Evolutionary conservation across 2,329 filamentous ascomycete genomes (phyloP).

Genomic region (Fonsecaea erecta): DNA sequence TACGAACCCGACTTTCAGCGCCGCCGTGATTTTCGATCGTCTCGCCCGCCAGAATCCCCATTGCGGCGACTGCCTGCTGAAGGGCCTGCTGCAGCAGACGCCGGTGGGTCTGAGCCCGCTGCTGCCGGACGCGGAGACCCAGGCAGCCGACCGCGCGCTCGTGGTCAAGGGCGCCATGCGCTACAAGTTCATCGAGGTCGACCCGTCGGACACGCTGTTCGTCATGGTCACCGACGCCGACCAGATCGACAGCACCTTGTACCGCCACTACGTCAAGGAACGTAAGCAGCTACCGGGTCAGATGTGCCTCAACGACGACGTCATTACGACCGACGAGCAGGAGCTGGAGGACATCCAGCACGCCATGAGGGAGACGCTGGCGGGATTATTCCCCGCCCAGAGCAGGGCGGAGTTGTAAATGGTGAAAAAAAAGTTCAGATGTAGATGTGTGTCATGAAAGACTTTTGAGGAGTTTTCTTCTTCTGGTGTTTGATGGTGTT

Average conservation of each 20-base stretch:
- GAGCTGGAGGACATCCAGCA: conserved; percentile 26
- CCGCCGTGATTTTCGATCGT: conserved; percentile 26
- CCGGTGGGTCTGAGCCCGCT: conserved; percentile 24
- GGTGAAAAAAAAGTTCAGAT: not conserved
- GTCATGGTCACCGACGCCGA: conserved; percentile 34
- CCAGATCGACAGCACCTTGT: conserved; percentile 28
- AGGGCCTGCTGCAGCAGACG: conserved; percentile 27
- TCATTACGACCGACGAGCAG: conserved; percentile 25
- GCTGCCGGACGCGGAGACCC: conserved; percentile 23
- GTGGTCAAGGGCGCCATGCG: conserved; percentile 32
- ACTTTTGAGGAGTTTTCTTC: no score
- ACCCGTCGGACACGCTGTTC: conserved; percentile 29
- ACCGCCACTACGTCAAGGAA: conserved; percentile 20
- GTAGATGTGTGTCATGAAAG: not conserved
- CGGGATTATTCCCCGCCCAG: conserved; percentile 25
- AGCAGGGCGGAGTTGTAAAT: not conserved
- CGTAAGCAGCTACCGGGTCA: conserved; percentile 29
- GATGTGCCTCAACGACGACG: conserved; percentile 33
- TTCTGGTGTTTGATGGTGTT: no score
- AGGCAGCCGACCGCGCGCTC: conserved; percentile 23
- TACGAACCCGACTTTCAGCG: conserved; percentile 28
- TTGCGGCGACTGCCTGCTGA: conserved; percentile 32
- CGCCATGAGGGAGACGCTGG: conserved; percentile 30
- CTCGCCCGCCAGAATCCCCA: conserved; percentile 26
- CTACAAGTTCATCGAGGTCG: conserved; percentile 27